Conservation (phyloP, 1,284 basidiomycete species). For the Moniliophthora roreri region DNA sequence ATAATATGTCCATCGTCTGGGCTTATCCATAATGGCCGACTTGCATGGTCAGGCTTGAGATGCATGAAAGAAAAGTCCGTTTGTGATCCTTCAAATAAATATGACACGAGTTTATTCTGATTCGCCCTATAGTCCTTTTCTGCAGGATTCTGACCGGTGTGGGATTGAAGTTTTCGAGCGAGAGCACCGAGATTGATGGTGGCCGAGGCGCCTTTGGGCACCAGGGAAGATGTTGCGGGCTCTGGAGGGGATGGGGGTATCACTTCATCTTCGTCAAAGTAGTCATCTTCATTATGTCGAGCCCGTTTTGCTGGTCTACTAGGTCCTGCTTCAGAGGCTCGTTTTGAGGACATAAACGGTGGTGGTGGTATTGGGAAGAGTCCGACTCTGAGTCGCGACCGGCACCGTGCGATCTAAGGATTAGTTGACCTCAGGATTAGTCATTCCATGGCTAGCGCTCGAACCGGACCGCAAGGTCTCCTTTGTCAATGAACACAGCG, state of each 20-base stretch:
- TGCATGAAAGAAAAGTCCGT: constrained; percentile 85
- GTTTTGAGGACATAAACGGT: constrained; percentile 3
- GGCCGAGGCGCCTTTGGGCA: constrained; percentile 54
- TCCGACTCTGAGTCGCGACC: background rate
- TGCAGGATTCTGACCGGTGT: constrained; percentile 39
- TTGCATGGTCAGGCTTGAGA: constrained; percentile 87
- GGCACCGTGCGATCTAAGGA: background rate
- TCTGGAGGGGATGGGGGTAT: constrained; percentile 48
- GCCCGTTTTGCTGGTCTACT: background rate
- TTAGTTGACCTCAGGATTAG: background rate
- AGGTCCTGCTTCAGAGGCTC: background rate
- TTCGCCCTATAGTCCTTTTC: constrained; percentile 62
- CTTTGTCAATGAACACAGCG: too few species aligned
- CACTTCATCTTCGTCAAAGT: constrained; percentile 47
- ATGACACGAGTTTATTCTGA: constrained; percentile 72
- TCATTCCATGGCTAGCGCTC: too few species aligned
- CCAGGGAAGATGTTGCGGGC: constrained; percentile 43
- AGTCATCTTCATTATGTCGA: constrained; percentile 6
- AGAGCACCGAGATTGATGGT: constrained; percentile 83
- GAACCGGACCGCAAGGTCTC: too few species aligned
- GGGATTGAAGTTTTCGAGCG: constrained; percentile 64
- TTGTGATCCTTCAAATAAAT: constrained; percentile 64
- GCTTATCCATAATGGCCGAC: constrained; percentile 92
- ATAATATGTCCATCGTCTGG: constrained; percentile 95
- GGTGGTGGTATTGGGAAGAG: background rate